Evolutionary conservation across 768 basidiomycete species (phyloP).

Genomic region (Termitomyces sp.): DNA sequence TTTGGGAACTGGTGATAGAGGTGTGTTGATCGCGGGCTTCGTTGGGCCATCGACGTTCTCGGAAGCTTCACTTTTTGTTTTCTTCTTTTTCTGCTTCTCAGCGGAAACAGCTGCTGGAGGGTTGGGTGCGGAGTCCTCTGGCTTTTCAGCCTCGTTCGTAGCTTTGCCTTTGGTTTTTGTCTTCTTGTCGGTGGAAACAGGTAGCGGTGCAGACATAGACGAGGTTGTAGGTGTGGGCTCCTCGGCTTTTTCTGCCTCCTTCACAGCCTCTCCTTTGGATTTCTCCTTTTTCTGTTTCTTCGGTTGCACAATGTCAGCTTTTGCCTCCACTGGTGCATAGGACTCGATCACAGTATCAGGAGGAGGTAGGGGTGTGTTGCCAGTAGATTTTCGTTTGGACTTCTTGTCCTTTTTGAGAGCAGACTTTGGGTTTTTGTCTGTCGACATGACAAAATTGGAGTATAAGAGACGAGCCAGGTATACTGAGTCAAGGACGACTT

Average conservation of each 20-base stretch:
- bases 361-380: slow-evolving; percentile 5
- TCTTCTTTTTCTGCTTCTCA: not conserved
- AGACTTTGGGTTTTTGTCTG: slow-evolving; percentile 12
- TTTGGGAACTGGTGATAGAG: not conserved
- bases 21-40: not conserved
- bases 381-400: slow-evolving; percentile 19
- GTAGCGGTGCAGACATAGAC: not conserved
- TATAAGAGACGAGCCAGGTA: not conserved
- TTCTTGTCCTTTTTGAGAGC: slow-evolving; percentile 20
- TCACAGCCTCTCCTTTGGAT: not conserved
- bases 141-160: not conserved
- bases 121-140: not conserved
- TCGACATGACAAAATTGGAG: slow-evolving; percentile 11
- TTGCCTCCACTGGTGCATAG: slow-evolving; percentile 8
- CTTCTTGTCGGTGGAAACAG: not conserved
- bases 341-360: slow-evolving; percentile 4
- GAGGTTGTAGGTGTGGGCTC: not conserved
- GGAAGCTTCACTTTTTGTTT: not conserved
- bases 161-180: not conserved
- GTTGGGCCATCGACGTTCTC: not conserved
- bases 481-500: slow-evolving; percentile 1
- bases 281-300: slow-evolving; percentile 13
- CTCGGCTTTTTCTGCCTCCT: not conserved
- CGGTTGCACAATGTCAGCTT: not conserved
- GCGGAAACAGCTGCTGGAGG: not conserved